Evolutionary conservation across 192 early-diverging fungal genomes (phyloP), one percentile per base, ranked within the genome.

Genomic region (Entrophospora sp.): DNA sequence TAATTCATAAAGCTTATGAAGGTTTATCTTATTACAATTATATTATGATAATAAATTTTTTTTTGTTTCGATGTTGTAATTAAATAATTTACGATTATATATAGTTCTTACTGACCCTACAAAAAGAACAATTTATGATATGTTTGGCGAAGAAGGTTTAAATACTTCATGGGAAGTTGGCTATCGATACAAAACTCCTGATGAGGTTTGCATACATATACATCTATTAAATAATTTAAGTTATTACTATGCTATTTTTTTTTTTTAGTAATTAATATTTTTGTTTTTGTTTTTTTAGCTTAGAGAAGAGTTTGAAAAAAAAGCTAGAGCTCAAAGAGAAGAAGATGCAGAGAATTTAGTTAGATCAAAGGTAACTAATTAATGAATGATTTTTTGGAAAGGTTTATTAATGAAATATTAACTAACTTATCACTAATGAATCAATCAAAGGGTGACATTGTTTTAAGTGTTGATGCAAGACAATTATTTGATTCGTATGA

Each of bases 111-210:
- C 83, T 13, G 88, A 97, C 74, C 72, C 82, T 12, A 79, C 84
- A 24, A 82, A 84, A 63, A 77, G 94, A 34, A 82, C 86, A 2
- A 85, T 92, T 27, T 99, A 97, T 73, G 97, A 99, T 72, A 84
- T 83, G 38, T 93, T 91, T 48, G 94, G 95, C n/a, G 92, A 94
- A 65, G 85, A 91, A 66, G 94, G 94, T 34, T 68, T 97, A 27
- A 75, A 70, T 35, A 71, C 80, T 22, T 76, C 69, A 57, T 79
- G 74, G 72, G 82, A 84, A 20, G 73, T 92, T 6, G 89, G 90
- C 14, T 76, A 81, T 43, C 81, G 76, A 42, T 69, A 85, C 55
- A 88, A 90, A 59, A 82, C 90, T 16, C 70, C 83, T 30, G 77
- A 85, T 46, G 87, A 84, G 75, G 82, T 80, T 72, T 43, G 56